These are phyloP conservation scores for Gigaspora rosea DNA, from an alignment of 192 early-diverging fungal genomes.

Conservation along the genomic window DNA sequence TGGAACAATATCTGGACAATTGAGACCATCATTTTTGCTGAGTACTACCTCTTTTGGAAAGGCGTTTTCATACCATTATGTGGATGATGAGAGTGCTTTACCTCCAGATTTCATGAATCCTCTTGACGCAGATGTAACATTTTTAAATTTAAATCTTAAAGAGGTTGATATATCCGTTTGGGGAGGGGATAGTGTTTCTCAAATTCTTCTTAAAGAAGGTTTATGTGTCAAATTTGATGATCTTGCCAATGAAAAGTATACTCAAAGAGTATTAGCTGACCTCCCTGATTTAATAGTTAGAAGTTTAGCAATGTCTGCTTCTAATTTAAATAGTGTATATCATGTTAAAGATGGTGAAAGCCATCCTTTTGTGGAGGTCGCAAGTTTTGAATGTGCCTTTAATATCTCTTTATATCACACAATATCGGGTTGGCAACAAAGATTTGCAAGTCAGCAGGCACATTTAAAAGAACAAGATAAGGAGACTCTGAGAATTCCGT, in stretches of 20 bases:
- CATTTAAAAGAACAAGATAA: constrained; percentile 65
- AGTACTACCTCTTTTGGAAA: constrained; percentile 55
- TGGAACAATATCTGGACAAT: constrained; percentile 64
- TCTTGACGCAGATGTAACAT: constrained; percentile 60
- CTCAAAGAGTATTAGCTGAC: constrained; percentile 54
- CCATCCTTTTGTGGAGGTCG: constrained; percentile 68
- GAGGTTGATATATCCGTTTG: constrained; percentile 62
- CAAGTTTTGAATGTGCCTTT: constrained; percentile 56
- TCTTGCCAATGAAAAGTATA: constrained; percentile 59
- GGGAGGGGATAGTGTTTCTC: constrained; percentile 50
- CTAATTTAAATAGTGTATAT: constrained; percentile 20
- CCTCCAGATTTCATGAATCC: constrained; percentile 45
- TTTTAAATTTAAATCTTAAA: constrained; percentile 57
- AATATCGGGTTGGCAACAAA: constrained; percentile 52
- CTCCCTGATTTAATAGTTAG: constrained; percentile 56
- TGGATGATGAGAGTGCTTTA: constrained; percentile 69
- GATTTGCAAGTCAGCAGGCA: constrained; percentile 54
- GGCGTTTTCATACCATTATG: constrained; percentile 63
- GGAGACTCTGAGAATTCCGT: constrained; percentile 59
- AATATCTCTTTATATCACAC: constrained; percentile 59
- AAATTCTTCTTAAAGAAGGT: constrained; percentile 59
- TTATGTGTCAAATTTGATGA: constrained; percentile 67
- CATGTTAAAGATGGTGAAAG: constrained; percentile 35
- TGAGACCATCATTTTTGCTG: constrained; percentile 62
- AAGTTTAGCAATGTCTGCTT: constrained; percentile 51